Conservation (phyloP, 2,329 filamentous ascomycete species). For the Arthrobotrys megalospora region DNA sequence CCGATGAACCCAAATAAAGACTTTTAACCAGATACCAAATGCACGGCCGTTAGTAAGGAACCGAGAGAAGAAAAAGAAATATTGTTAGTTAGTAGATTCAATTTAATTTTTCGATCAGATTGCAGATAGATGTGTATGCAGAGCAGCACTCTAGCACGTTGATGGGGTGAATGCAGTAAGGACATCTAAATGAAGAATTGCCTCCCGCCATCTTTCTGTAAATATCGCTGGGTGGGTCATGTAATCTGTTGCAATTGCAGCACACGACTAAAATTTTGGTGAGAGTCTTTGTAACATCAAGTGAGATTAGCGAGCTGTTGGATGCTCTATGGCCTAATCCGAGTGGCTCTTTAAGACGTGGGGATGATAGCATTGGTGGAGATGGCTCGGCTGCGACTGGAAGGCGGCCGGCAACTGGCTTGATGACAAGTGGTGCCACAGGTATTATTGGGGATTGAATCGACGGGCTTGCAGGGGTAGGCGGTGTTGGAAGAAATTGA, state of each 20-base stretch:
- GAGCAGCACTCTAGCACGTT: conserved; percentile 57
- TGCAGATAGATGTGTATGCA: conserved; percentile 60
- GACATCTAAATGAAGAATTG: conserved; percentile 45
- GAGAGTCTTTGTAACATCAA: conserved; percentile 54
- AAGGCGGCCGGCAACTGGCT: conserved; percentile 43
- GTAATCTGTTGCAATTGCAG: conserved; percentile 55
- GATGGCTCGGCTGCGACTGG: conserved; percentile 26
- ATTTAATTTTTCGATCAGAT: conserved; percentile 57
- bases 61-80: not conserved
- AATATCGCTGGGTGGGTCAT: conserved; percentile 56
- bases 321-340: conserved; percentile 33
- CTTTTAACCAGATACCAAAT: conserved; percentile 38
- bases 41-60: conserved; percentile 18
- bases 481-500: conserved; percentile 4
- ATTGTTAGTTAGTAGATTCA: conserved; percentile 17
- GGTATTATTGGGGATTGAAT: conserved; percentile 11
- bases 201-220: conserved; percentile 56
- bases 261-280: conserved; percentile 49
- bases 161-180: conserved; percentile 52
- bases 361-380: conserved; percentile 11
- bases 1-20: conserved; percentile 22
- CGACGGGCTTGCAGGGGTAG: conserved; percentile 26
- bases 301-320: conserved; percentile 51
- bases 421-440: conserved; percentile 13
- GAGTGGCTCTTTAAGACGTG: conserved; percentile 22